Evolutionary conservation across 139 green algal genomes (phyloP).

Genomic region (Chara braunii): DNA sequence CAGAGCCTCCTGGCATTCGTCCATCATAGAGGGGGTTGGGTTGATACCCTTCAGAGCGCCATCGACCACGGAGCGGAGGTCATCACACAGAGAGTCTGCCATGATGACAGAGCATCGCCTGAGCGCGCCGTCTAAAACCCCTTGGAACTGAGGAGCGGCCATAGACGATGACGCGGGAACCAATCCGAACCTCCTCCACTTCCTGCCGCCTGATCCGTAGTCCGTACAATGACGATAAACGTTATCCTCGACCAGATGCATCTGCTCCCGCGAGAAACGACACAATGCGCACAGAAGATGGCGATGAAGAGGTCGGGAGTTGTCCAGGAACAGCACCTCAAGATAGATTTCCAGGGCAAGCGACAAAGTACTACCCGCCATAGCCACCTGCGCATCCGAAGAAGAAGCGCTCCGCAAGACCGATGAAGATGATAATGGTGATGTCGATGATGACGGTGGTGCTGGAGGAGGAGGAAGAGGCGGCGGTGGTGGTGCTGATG

Average conservation of each 20-base stretch:
- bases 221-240: constrained; percentile 15
- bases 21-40: constrained; percentile 22
- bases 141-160: constrained; percentile 19
- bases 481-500: too few species aligned
- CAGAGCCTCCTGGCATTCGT: constrained; percentile 34
- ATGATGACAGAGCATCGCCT: constrained; percentile 1
- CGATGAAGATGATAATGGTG: too few species aligned
- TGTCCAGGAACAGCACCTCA: constrained; percentile 1
- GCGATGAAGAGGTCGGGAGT: background rate
- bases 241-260: constrained; percentile 2
- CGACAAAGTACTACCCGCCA: background rate
- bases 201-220: constrained; percentile 13
- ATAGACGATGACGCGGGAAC: background rate
- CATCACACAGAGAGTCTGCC: background rate
- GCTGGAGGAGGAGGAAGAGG: too few species aligned
- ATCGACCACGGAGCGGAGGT: constrained; percentile 1
- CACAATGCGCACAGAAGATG: background rate
- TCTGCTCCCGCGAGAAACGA: background rate
- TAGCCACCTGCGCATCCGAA: background rate
- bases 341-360: background rate
- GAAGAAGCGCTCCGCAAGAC: background rate
- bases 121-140: background rate
- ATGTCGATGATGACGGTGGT: too few species aligned
- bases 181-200: constrained; percentile 4
- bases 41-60: background rate